Percentiles rank a stretch among this genome's conserved stretches.
phyloP scores from a whole-genome alignment of 176 grass and related monocot genomes.

The maize (Zea mays) region DNA sequence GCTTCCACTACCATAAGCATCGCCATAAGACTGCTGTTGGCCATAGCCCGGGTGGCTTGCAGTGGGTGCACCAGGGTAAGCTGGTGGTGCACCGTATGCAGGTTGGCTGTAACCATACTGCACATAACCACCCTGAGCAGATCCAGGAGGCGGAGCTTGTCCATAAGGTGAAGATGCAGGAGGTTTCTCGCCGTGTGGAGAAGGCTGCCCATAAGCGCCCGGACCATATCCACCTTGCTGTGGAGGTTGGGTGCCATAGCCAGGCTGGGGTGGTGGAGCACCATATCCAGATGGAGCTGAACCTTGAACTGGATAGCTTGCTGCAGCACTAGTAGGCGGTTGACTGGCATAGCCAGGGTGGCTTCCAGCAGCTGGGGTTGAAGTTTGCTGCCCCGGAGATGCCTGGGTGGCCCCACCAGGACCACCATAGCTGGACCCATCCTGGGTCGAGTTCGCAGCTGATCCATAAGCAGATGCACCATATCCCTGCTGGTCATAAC shows the following conservation, averaged over 20 bases:
- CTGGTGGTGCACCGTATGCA: constrained; percentile 47
- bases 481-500: constrained; percentile 63
- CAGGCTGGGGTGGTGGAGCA: constrained; percentile 47
- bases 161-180: constrained; percentile 50
- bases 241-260: constrained; percentile 50
- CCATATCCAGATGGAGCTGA: constrained; percentile 54
- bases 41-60: constrained; percentile 58
- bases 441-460: constrained; percentile 49
- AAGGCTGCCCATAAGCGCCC: constrained; percentile 53
- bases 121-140: constrained; percentile 48
- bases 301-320: constrained; percentile 62
- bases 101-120: constrained; percentile 65
- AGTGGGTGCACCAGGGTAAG: constrained; percentile 53
- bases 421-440: constrained; percentile 59
- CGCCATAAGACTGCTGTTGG: constrained; percentile 54
- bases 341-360: constrained; percentile 62
- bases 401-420: constrained; percentile 55
- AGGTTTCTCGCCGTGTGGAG: constrained; percentile 48
- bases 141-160: constrained; percentile 47
- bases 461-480: constrained; percentile 51
- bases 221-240: constrained; percentile 67
- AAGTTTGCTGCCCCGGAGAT: constrained; percentile 65
- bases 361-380: constrained; percentile 43
- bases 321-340: constrained; percentile 44
- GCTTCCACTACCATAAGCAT: constrained; percentile 62